Conservation (phyloP, 345 rosid genomes). For the Barbarea vulgaris region DNA sequence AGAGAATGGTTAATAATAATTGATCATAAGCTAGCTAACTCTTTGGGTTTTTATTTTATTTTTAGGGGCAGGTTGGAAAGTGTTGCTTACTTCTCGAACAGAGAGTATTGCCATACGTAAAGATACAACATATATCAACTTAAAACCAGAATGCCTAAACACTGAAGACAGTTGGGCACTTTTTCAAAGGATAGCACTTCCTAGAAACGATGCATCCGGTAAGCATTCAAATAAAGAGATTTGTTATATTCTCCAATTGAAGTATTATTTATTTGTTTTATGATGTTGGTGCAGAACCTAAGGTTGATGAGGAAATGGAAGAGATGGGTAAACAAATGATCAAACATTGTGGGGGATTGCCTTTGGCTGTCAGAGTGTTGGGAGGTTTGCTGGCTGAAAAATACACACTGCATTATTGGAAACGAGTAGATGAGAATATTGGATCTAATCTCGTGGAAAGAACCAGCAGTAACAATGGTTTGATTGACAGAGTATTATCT, state of each 20-base stretch:
- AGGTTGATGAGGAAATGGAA: conserved; percentile 4
- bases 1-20: too few relatives aligned
- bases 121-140: background rate
- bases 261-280: background rate
- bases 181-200: conserved; percentile 14
- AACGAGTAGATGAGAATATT: background rate
- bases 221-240: background rate
- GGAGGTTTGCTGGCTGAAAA: background rate
- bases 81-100: conserved; percentile 43
- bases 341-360: conserved; percentile 17
- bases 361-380: conserved; percentile 1
- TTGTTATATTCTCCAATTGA: too few relatives aligned
- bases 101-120: conserved; percentile 12
- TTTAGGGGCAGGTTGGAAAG: background rate
- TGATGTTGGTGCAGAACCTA: background rate
- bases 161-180: conserved; percentile 41
- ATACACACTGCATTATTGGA: background rate
- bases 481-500: background rate
- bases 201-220: conserved; percentile 18
- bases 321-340: conserved; percentile 9
- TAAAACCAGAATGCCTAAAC: conserved; percentile 15
- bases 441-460: background rate
- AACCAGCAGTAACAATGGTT: too few relatives aligned
- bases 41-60: too few relatives aligned
- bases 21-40: too few relatives aligned